These are phyloP conservation scores for Backusella tarrabulga DNA, from an alignment of 192 early-diverging fungal species.

Conservation along the genomic window DNA sequence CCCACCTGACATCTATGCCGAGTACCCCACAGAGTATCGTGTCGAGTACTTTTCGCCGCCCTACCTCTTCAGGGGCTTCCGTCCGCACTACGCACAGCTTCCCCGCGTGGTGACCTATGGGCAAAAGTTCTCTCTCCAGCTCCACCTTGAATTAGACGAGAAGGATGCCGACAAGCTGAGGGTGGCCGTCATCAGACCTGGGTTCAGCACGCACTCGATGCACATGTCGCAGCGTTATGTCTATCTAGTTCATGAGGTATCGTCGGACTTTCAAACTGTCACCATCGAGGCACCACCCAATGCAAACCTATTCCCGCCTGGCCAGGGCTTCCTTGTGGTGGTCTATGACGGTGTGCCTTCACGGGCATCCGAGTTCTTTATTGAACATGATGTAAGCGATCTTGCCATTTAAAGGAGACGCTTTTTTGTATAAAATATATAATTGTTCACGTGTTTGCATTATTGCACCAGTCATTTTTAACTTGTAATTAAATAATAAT, in stretches of 20 bases:
- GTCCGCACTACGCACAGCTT: conserved; percentile 35
- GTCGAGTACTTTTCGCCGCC: conserved; percentile 56
- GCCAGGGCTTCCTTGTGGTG: conserved; percentile 48
- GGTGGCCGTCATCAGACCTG: conserved; percentile 45
- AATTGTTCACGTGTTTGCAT: conserved; percentile 2
- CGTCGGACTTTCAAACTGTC: conserved; percentile 22
- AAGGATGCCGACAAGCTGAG: conserved; percentile 29
- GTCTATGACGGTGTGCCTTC: conserved; percentile 49
- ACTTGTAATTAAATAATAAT: background rate
- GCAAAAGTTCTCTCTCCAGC: conserved; percentile 34
- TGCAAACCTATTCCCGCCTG: conserved; percentile 54
- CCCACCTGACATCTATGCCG: conserved; percentile 35
- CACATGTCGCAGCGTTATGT: conserved; percentile 56
- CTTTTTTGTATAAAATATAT: background rate
- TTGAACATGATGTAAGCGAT: conserved; percentile 19
- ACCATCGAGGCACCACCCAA: conserved; percentile 46
- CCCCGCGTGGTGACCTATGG: conserved; percentile 39
- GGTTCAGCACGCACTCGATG: conserved; percentile 54
- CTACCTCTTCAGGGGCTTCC: conserved; percentile 38
- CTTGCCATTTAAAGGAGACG: background rate
- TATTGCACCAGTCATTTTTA: background rate
- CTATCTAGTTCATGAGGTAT: conserved; percentile 22
- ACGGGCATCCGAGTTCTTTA: conserved; percentile 20
- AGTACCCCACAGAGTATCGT: conserved; percentile 50
- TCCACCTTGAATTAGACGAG: conserved; percentile 26